These are phyloP conservation scores for Apiotrichum domesticum DNA, from an alignment of 1,284 basidiomycete genomes.

Conservation along the genomic window DNA sequence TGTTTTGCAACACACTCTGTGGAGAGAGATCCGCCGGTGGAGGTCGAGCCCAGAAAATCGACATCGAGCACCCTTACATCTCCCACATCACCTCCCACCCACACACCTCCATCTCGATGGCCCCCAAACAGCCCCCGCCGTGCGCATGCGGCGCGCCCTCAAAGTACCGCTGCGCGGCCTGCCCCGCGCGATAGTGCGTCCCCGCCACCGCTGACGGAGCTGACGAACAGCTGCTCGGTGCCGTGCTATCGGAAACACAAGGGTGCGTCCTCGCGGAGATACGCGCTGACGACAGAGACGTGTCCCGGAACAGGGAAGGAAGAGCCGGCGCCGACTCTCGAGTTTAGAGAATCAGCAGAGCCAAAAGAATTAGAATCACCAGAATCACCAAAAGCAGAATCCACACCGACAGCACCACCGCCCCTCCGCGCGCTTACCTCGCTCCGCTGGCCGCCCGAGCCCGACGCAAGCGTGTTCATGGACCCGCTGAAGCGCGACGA, in stretches of 20 bases:
- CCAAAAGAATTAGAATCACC: background rate
- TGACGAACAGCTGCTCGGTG: slow-evolving; percentile 41
- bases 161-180: slow-evolving; percentile 43
- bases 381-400: background rate
- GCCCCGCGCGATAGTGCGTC: slow-evolving; percentile 41
- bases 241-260: slow-evolving; percentile 45
- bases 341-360: background rate
- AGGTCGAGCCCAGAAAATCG: too few species aligned
- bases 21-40: background rate
- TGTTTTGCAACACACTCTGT: background rate
- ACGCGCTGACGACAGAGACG: background rate
- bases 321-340: background rate
- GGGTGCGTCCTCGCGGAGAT: slow-evolving; percentile 14
- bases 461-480: slow-evolving; percentile 35
- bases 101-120: slow-evolving; percentile 17
- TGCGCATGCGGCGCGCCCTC: slow-evolving; percentile 23
- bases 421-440: slow-evolving; percentile 26
- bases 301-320: background rate
- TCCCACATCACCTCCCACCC: slow-evolving; percentile 7
- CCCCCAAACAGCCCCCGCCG: too few species aligned
- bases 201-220: background rate
- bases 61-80: too few species aligned
- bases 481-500: slow-evolving; percentile 42
- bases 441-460: slow-evolving; percentile 43
- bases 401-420: background rate